Conservation (phyloP, 352 stramenopile genomes). For the Pythium phragmitis region DNA sequence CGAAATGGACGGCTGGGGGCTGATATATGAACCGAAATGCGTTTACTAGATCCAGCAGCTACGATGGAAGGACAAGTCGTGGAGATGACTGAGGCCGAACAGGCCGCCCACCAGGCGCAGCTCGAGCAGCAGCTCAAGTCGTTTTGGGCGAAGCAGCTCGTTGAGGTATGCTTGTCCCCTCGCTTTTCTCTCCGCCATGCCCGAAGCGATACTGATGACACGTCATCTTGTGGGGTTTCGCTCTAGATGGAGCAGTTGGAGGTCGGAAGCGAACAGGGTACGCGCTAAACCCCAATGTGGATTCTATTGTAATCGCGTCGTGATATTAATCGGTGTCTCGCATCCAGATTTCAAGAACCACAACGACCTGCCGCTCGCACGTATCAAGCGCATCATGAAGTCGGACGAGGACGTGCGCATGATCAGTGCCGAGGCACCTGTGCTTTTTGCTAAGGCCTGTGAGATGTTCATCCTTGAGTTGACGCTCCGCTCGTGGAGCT, state of each 20-base stretch:
- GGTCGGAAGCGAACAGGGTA: conserved; percentile 92
- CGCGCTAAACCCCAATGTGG: neutral
- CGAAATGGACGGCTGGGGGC: conserved; percentile 9
- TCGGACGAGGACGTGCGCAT: conserved; percentile 95
- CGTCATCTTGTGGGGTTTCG: neutral
- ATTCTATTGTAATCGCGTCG: neutral
- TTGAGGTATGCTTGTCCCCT: conserved; percentile 43
- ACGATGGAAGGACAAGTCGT: conserved; percentile 85
- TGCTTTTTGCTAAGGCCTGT: conserved; percentile 99
- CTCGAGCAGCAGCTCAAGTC: conserved; percentile 89
- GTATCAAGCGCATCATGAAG: conserved; percentile 97
- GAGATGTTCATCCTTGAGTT: conserved; percentile 99
- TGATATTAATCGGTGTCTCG: neutral
- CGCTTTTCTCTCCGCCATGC: neutral
- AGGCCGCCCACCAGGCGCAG: conserved; percentile 83
- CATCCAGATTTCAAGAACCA: conserved; percentile 98
- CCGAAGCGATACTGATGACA: conserved; percentile 2
- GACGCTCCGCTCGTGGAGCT: conserved; percentile 91
- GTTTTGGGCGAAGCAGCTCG: conserved; percentile 93
- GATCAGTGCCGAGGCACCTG: conserved; percentile 98
- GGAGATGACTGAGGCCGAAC: conserved; percentile 83
- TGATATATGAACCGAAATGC: conserved; percentile 10
- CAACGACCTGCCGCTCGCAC: conserved; percentile 95
- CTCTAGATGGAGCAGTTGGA: conserved; percentile 88
- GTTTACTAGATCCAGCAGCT: conserved; percentile 6